Evolutionary conservation across 176 grass and related monocot genomes (phyloP).

Genomic region (Typha latifolia): DNA sequence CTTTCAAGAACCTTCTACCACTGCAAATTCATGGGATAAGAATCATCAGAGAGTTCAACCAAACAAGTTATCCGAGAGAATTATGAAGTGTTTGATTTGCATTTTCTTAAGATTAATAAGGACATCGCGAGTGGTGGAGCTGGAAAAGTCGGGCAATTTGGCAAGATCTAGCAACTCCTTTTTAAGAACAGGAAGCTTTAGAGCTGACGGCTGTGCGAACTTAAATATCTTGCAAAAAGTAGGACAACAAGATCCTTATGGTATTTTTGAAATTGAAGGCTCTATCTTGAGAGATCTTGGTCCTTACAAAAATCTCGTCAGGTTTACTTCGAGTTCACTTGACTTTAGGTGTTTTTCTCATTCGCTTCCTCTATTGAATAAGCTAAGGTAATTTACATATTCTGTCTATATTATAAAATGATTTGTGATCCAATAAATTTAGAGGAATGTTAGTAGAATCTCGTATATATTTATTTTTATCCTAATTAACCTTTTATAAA

Average conservation of each 20-base stretch:
- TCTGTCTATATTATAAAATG: no score
- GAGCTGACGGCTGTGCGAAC: slow-evolving; percentile 21
- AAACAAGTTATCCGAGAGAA: slow-evolving; percentile 94
- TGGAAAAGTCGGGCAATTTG: slow-evolving; percentile 40
- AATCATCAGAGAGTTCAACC: slow-evolving; percentile 27
- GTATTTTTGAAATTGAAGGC: slow-evolving; percentile 49
- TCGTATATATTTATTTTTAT: no score
- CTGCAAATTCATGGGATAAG: slow-evolving; percentile 1
- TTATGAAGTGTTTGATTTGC: slow-evolving; percentile 68
- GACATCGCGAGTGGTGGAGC: slow-evolving; percentile 42
- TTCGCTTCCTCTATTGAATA: slow-evolving; percentile 57
- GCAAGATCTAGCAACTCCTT: slow-evolving; percentile 27
- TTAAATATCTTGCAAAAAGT: slow-evolving; percentile 11
- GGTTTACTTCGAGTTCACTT: slow-evolving; percentile 48
- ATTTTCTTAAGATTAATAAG: slow-evolving; percentile 79
- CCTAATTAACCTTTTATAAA: background rate
- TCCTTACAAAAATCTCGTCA: slow-evolving; percentile 90
- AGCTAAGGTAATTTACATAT: slow-evolving; percentile 38
- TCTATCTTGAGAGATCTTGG: slow-evolving; percentile 73
- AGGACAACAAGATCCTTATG: slow-evolving; percentile 79
- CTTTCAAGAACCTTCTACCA: slow-evolving; percentile 22
- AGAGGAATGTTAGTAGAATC: no score
- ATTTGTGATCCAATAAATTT: no score
- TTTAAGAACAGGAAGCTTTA: slow-evolving; percentile 37
- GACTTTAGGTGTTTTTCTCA: slow-evolving; percentile 46